Percentiles rank a stretch among this genome's conserved stretches.
phyloP scores from a whole-genome alignment of 345 rosid genomes.

The Boechera retrofracta region DNA sequence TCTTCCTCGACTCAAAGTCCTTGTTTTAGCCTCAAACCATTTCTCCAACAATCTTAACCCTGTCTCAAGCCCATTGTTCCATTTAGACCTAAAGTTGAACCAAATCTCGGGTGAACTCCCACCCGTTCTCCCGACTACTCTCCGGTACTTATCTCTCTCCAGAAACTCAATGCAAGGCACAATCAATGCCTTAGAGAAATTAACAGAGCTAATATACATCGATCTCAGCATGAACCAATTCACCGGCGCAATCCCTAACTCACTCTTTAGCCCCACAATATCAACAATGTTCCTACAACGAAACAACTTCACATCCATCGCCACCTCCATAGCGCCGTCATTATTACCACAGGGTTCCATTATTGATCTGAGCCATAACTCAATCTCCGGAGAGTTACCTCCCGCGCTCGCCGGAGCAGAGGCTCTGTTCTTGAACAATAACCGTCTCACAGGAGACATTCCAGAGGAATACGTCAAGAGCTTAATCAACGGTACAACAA shows the following conservation, averaged over 20 bases:
- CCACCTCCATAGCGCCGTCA: slow-evolving; percentile 4
- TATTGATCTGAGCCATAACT: slow-evolving; percentile 81
- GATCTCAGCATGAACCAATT: slow-evolving; percentile 83
- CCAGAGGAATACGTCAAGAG: slow-evolving; percentile 66
- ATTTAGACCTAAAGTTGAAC: slow-evolving; percentile 72
- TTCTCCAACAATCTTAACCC: slow-evolving; percentile 49
- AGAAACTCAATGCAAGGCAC: slow-evolving; percentile 70
- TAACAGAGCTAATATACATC: slow-evolving; percentile 63
- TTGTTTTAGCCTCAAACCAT: slow-evolving; percentile 62
- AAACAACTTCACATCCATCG: slow-evolving; percentile 68
- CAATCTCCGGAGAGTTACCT: slow-evolving; percentile 61
- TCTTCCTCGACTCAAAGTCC: slow-evolving; percentile 55
- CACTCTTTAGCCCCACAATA: slow-evolving; percentile 59
- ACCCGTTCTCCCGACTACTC: slow-evolving; percentile 56
- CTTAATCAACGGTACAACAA: slow-evolving; percentile 54
- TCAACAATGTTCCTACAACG: slow-evolving; percentile 74
- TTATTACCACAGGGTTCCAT: slow-evolving; percentile 52
- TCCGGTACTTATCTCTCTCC: slow-evolving; percentile 74
- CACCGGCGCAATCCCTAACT: slow-evolving; percentile 69
- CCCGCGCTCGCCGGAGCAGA: slow-evolving; percentile 63
- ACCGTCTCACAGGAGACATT: slow-evolving; percentile 64
- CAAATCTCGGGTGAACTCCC: slow-evolving; percentile 59
- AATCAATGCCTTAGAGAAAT: slow-evolving; percentile 54
- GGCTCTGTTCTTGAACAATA: slow-evolving; percentile 69
- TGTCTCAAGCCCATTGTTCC: slow-evolving; percentile 58